Conservation (phyloP, 495 filamentous ascomycete genomes). For the Penicillium pancosmium region DNA sequence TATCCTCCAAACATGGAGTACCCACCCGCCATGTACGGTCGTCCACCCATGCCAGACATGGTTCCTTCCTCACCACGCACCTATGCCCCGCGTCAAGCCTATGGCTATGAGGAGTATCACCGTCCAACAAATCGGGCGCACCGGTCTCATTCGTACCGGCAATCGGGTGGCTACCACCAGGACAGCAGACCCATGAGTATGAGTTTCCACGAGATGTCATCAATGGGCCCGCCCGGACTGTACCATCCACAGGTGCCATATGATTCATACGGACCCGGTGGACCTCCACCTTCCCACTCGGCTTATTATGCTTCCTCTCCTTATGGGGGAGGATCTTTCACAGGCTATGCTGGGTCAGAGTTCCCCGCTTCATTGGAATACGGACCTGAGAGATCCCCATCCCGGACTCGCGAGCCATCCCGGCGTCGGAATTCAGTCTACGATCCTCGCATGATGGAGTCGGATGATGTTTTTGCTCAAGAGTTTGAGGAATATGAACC, state of each 20-base stretch:
- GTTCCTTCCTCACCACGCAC: conserved; percentile 33
- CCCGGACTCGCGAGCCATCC: conserved; percentile 35
- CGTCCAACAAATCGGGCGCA: conserved; percentile 29
- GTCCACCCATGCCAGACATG: conserved; percentile 38
- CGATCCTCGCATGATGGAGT: conserved; percentile 29
- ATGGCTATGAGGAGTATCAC: conserved; percentile 29
- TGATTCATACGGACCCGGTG: conserved; percentile 34
- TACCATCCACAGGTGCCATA: conserved; percentile 20
- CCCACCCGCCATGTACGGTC: conserved; percentile 28
- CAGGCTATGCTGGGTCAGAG: conserved; percentile 28
- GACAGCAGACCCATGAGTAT: conserved; percentile 43
- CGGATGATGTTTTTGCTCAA: conserved; percentile 22
- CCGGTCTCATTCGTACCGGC: conserved; percentile 40
- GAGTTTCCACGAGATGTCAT: conserved; percentile 42
- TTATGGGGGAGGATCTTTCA: conserved; percentile 28
- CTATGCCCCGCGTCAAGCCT: conserved; percentile 25
- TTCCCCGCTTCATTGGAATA: conserved; percentile 27
- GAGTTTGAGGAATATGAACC: conserved; percentile 34
- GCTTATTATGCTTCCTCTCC: conserved; percentile 41
- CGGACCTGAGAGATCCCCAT: conserved; percentile 36
- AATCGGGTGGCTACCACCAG: conserved; percentile 25
- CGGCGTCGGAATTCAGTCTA: conserved; percentile 42
- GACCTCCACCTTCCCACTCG: conserved; percentile 41
- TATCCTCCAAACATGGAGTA: conserved; percentile 31
- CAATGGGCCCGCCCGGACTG: conserved; percentile 33